phyloP scores from a whole-genome alignment of 805 yeast genomes.

The Millerozyma acaciae region DNA sequence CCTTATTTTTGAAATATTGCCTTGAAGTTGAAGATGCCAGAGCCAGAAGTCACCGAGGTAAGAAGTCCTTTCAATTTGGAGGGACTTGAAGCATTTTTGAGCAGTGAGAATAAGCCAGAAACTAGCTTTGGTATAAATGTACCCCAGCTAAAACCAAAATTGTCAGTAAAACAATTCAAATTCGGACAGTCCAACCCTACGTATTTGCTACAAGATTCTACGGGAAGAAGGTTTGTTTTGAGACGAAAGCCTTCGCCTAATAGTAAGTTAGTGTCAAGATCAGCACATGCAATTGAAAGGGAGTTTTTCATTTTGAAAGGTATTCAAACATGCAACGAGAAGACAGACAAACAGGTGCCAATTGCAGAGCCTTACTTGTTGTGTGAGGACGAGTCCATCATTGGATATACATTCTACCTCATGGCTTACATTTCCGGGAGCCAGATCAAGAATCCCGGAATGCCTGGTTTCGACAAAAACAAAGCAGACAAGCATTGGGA shows the following conservation, averaged over 20 bases:
- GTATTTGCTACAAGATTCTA: slow-evolving; percentile 43
- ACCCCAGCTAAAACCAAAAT: slow-evolving; percentile 25
- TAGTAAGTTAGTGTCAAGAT: slow-evolving; percentile 45
- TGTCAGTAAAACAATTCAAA: slow-evolving; percentile 46
- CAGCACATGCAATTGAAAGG: slow-evolving; percentile 62
- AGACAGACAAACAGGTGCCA: slow-evolving; percentile 36
- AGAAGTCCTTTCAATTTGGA: slow-evolving; percentile 30
- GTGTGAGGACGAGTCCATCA: slow-evolving; percentile 52
- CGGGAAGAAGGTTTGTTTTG: slow-evolving; percentile 42
- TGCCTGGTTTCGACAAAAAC: slow-evolving; percentile 29
- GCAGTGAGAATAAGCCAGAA: slow-evolving; percentile 9
- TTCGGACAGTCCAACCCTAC: slow-evolving; percentile 68
- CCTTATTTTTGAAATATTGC: too few relatives aligned
- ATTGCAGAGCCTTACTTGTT: slow-evolving; percentile 50
- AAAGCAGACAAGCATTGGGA: slow-evolving; percentile 39
- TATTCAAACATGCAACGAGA: slow-evolving; percentile 26
- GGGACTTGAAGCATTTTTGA: slow-evolving; percentile 20
- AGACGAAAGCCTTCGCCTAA: slow-evolving; percentile 55
- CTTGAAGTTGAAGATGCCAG: slow-evolving; percentile 6
- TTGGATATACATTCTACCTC: slow-evolving; percentile 55
- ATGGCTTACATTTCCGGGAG: slow-evolving; percentile 60
- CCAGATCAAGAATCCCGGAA: slow-evolving; percentile 50
- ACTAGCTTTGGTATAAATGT: slow-evolving; percentile 22
- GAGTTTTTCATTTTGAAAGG: slow-evolving; percentile 51
- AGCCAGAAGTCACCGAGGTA: slow-evolving; percentile 27